phyloP scores from a whole-genome alignment of 2,329 filamentous ascomycete genomes.

The Paraconiothyrium brasiliense region DNA sequence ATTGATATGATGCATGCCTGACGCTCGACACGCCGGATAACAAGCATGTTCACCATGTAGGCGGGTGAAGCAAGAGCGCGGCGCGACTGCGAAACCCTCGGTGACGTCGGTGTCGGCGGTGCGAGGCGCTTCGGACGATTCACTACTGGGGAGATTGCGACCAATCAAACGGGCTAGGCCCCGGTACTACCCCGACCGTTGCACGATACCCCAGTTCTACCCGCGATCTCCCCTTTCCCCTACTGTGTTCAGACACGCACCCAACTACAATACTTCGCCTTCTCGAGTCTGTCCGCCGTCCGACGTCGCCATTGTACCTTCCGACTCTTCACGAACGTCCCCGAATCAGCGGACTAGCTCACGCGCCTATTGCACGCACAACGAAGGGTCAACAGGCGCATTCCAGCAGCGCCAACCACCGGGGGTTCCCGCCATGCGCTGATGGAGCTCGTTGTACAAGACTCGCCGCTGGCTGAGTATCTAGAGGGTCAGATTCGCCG shows the following conservation, averaged over 20 bases:
- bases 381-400: constrained; percentile 26
- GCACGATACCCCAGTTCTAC: constrained; percentile 6
- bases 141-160: constrained; percentile 1
- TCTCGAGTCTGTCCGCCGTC: neutral
- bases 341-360: constrained; percentile 13
- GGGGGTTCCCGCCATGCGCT: constrained; percentile 40
- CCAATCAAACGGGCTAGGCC: constrained; percentile 1
- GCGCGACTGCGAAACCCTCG: constrained; percentile 4
- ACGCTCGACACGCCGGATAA: neutral
- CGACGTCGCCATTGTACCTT: neutral
- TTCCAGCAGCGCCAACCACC: constrained; percentile 18
- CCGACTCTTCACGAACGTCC: neutral
- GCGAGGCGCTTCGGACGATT: neutral
- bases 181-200: constrained; percentile 10
- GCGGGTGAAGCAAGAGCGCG: neutral
- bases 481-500: constrained; percentile 73
- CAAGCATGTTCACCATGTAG: neutral
- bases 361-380: constrained; percentile 25
- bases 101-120: constrained; percentile 8
- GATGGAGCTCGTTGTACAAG: constrained; percentile 90
- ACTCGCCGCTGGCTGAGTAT: constrained; percentile 88
- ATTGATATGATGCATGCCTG: neutral
- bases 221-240: constrained; percentile 9
- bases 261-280: too few species aligned
- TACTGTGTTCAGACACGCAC: constrained; percentile 1